Evolutionary conservation across 805 yeast species (phyloP), one percentile per base, ranked within the genome.

Genomic region (Suhomyces faveliae): DNA sequence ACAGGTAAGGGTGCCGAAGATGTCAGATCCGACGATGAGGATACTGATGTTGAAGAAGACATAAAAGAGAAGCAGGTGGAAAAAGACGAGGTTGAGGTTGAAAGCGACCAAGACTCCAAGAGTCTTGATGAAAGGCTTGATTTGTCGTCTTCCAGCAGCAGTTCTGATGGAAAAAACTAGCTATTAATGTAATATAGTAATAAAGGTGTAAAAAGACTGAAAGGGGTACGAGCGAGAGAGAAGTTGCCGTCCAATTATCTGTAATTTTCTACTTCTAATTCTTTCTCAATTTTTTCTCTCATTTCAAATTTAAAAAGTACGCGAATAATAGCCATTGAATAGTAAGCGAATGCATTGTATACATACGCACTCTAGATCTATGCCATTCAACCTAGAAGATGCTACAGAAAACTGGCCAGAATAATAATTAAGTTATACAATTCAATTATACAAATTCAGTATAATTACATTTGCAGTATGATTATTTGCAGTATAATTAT

Each of bases 1-100:
- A 71, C 77, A 7, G 97, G 96, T 4, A 73, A 67, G 19, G 81
- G 82, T 29, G 96, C 96, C 1, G 96, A 88, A 56, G 97, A 90
- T 63, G 84, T 85, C 25, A 80, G 97, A 67, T 84, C 92, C 61
- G 96, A 88, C 57, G 84, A 77, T 47, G 95, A 87, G 47, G 89
- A 83, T 44, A 74, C 72, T 9, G 73, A 66, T 29, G 59, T 51
- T 4, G 73, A 68, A 22, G 45, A 41, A 3, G 50, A 47, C n/a
- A 21, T 19, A 13, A 19, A 22, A 25, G 40, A 37, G 15, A n/a
- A 17, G 5, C 12, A 12, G 12, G 13, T 19, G 25, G 41, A 11
- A 19, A 21, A 38, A 6, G 41, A 30, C 6, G 19, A 38, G 11
- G 20, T 11, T 12, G 41, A 33, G 4, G n/a, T 19, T 4, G 37